Base-by-base conservation (phyloP, 2,329 filamentous ascomycete species). In the Tolypocladium inflatum region DNA sequence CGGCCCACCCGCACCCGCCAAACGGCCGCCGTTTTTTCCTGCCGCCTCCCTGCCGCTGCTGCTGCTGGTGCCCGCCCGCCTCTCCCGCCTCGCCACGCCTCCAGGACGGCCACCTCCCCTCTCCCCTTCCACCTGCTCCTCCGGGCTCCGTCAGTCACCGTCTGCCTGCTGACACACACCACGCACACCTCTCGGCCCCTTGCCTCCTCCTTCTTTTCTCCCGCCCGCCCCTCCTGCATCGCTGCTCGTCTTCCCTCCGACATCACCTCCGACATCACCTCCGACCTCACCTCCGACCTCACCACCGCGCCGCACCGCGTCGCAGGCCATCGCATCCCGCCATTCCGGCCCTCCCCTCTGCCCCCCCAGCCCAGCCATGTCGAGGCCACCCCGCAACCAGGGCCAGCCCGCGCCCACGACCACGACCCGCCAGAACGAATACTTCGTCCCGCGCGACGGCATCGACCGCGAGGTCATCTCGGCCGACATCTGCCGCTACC, bases 391-490 rank as follows among this genome's bases (percentile, higher is more conserved):
- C 64, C 68, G 70, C 73, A 66, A 72, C 70, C 65, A 71, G 65
- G 63, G 65, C 63, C 68, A 70, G 60, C 62, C 70, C 65, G 62
- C 68, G 41, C 62, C 63, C 58, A 66, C 74, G 61, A 68, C 75
- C 56, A 70, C 76, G 58, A 73, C 75, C 59, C 80, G 82, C 60
- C 83, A 88, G 71, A 90, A 90, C 73, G 87, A 91, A 75, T 91
- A 91, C 71, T 91, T 91, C 72, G 85, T 91, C 57, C 86, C 87
- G 52, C 84, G 87, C 67, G 87, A 91, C 73, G 88, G 89, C 70
- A 92, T 92, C 73, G 88, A 89, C 71, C 85, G 88, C 66, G 88
- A 92, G 73, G 89, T 92, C 67, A 91, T 92, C 74, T 90, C 89
- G 62, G 86, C 88, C 70, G 89, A 92, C 71, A 90, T 92, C 64